These are phyloP conservation scores for Blastobotrys niveus DNA, from an alignment of 1,139 yeast species.

Conservation along the genomic window DNA sequence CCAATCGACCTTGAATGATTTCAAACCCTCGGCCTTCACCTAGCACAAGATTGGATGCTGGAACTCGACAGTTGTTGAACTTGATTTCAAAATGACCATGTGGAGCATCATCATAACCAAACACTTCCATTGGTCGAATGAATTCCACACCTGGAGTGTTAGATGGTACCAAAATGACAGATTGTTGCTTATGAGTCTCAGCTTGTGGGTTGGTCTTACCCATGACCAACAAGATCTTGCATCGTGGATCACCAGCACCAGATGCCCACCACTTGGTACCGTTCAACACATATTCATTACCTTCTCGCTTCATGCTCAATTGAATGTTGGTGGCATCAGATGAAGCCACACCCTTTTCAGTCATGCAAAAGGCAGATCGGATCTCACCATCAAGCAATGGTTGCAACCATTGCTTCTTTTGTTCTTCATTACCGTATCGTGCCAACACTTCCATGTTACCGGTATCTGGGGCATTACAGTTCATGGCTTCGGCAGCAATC, in stretches of 20 bases:
- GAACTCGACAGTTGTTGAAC: constrained; percentile 49
- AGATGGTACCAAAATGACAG: constrained; percentile 55
- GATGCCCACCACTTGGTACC: constrained; percentile 76
- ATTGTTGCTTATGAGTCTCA: constrained; percentile 48
- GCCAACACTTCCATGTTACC: constrained; percentile 70
- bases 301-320: constrained; percentile 43
- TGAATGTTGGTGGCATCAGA: constrained; percentile 65
- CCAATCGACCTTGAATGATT: constrained; percentile 62
- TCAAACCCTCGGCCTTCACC: constrained; percentile 60
- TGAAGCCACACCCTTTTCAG: constrained; percentile 60
- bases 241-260: constrained; percentile 69
- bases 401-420: constrained; percentile 48
- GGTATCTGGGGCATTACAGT: constrained; percentile 67
- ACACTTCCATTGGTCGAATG: constrained; percentile 51
- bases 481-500: constrained; percentile 53
- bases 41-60: constrained; percentile 40
- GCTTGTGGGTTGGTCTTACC: constrained; percentile 44
- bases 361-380: constrained; percentile 66
- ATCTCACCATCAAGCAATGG: constrained; percentile 57
- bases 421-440: constrained; percentile 49
- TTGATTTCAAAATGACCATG: constrained; percentile 66
- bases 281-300: constrained; percentile 50
- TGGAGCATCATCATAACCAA: constrained; percentile 69
- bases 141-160: constrained; percentile 51
- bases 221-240: constrained; percentile 57